Evolutionary conservation across 192 early-diverging fungal species (phyloP).

Genomic region (Backusella westeae): DNA sequence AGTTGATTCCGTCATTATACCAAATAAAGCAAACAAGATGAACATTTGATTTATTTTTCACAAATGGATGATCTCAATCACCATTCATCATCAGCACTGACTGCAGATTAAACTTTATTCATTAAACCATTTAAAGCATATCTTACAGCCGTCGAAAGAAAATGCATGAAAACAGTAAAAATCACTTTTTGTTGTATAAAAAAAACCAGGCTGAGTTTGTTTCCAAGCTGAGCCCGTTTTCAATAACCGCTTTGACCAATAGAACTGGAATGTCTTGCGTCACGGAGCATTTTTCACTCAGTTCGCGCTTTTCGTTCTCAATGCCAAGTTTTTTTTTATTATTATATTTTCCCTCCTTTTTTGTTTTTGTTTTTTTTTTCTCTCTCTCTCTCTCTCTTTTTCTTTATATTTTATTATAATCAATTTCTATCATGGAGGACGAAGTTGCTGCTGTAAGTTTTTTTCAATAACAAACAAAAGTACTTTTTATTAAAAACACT

Average conservation of each 20-base stretch:
- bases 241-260: neutral
- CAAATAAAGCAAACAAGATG: neutral
- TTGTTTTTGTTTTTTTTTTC: neutral
- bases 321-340: neutral
- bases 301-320: neutral
- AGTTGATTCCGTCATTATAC: neutral
- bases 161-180: neutral
- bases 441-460: conserved; percentile 81
- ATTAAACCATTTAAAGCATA: too few relatives aligned
- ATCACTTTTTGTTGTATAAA: neutral
- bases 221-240: neutral
- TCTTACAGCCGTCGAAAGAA: neutral
- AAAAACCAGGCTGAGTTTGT: neutral
- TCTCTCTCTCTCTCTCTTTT: neutral
- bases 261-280: neutral
- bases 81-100: neutral
- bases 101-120: neutral
- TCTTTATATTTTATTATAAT: neutral
- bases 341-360: neutral
- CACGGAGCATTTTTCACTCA: neutral
- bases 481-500: too few relatives aligned
- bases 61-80: neutral
- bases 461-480: too few relatives aligned
- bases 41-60: neutral
- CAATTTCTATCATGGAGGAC: conserved; percentile 58